These are phyloP conservation scores for Aspergillus hancockii DNA, from an alignment of 495 filamentous ascomycete species.

Conservation along the genomic window DNA sequence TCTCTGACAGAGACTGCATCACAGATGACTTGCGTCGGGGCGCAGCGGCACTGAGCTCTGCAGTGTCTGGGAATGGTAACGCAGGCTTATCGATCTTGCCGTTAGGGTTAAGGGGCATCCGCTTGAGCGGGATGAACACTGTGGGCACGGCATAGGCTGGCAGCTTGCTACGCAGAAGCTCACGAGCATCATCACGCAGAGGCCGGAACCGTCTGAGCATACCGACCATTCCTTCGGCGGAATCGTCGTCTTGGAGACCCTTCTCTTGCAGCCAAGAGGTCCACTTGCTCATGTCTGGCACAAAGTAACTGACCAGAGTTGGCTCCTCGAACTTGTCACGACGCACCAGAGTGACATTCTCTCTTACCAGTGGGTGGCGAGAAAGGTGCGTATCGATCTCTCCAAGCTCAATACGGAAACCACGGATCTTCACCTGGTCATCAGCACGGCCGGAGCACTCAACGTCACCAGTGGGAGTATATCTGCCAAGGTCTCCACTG, in stretches of 20 bases:
- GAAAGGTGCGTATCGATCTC: conserved; percentile 89
- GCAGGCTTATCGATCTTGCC: conserved; percentile 91
- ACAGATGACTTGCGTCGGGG: conserved; percentile 39
- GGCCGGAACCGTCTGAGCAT: conserved; percentile 63
- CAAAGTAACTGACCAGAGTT: conserved; percentile 86
- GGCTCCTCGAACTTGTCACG: conserved; percentile 91
- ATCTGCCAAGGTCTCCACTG: conserved; percentile 79
- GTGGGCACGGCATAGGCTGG: conserved; percentile 81
- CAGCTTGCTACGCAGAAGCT: conserved; percentile 73
- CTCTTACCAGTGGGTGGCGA: conserved; percentile 74
- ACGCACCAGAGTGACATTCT: conserved; percentile 84
- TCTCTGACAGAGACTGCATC: conserved; percentile 53
- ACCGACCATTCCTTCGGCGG: conserved; percentile 56
- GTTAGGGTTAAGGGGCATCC: conserved; percentile 89
- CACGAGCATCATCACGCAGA: conserved; percentile 72
- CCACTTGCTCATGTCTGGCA: conserved; percentile 79
- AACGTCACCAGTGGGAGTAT: conserved; percentile 70
- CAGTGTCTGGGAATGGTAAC: conserved; percentile 85
- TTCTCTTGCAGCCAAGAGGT: conserved; percentile 61
- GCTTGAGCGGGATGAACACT: conserved; percentile 75
- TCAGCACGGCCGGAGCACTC: conserved; percentile 80
- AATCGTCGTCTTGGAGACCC: conserved; percentile 49
- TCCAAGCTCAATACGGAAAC: conserved; percentile 91
- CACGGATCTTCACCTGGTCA: conserved; percentile 92
- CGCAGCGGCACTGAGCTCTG: conserved; percentile 50